These are phyloP conservation scores for Phylloporus rhodoxanthus DNA, from an alignment of 768 basidiomycete genomes.

Conservation along the genomic window DNA sequence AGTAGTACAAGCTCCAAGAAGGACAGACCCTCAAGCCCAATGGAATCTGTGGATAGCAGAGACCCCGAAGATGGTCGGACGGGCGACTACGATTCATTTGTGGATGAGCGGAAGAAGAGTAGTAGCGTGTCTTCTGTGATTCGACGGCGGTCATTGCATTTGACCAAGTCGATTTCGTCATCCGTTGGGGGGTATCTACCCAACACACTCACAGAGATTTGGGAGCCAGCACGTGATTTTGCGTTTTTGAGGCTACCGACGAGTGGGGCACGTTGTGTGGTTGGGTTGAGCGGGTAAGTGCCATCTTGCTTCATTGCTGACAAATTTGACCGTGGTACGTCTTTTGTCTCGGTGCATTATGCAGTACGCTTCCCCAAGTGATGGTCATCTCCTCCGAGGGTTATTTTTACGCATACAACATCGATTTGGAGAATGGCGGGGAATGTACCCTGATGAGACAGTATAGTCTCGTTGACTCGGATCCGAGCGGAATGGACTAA, in stretches of 20 bases:
- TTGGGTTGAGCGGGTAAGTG: slow-evolving; percentile 82
- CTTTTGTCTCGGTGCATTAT: background rate
- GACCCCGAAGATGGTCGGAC: slow-evolving; percentile 51
- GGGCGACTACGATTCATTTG: slow-evolving; percentile 80
- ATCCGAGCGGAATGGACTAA: slow-evolving; percentile 29
- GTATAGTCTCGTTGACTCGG: slow-evolving; percentile 48
- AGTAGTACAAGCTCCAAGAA: slow-evolving; percentile 14
- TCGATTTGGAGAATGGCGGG: slow-evolving; percentile 93
- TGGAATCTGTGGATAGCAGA: slow-evolving; percentile 59
- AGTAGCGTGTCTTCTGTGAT: slow-evolving; percentile 56
- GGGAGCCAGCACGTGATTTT: slow-evolving; percentile 95
- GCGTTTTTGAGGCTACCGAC: slow-evolving; percentile 83
- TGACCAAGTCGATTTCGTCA: slow-evolving; percentile 71
- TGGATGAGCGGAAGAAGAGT: slow-evolving; percentile 66
- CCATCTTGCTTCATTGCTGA: background rate
- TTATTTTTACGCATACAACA: slow-evolving; percentile 91
- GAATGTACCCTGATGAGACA: slow-evolving; percentile 95
- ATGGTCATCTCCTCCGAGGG: slow-evolving; percentile 97
- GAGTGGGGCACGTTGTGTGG: slow-evolving; percentile 74
- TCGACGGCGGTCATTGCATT: slow-evolving; percentile 63
- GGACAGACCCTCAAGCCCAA: slow-evolving; percentile 47
- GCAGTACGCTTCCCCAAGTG: slow-evolving; percentile 87
- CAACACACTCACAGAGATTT: slow-evolving; percentile 86
- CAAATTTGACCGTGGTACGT: background rate
- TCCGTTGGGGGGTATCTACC: slow-evolving; percentile 83